Base-by-base conservation (phyloP, 176 grass and related monocot species). In the Urochloa ruziziensis region DNA sequence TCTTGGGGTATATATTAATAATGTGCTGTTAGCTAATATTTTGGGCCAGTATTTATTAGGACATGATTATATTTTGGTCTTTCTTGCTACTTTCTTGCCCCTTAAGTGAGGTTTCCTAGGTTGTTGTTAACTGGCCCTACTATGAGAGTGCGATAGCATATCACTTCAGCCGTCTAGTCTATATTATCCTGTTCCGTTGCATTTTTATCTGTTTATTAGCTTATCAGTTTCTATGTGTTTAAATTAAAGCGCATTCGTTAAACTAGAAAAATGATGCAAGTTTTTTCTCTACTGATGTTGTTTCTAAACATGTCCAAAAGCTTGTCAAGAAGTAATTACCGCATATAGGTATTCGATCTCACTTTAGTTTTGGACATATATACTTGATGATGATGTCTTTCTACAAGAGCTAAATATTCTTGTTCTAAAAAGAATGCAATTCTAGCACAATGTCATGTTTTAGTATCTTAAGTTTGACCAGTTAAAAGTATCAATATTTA, bases 31-130 rank as follows among this genome's bases (percentile, higher is more conserved):
- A 32, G 47, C 30, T 35, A 79, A 52, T 27, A 30, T 66, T 10
- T 5, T 53, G 28, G 47, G 0, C 4, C 37, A 10, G 30, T 61
- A 49, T 74, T 60, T 21, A 14, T 25, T 53, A 46, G 62, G 21
- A 36, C 61, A 33, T 21, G 39, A 70, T 48, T 19, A 9, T 35
- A 34, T 69, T 66, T 81, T 89, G 77, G 42, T 63, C 48, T 27
- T 80, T 58, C 36, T 62, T 46, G 15, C 44, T 75, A 56, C 57
- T 86, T 78, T 78, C 83, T 90, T 90, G 78, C 35, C 78, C 46
- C 63, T 32, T n/a, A 86, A 86, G 78, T 62, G 78, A 90, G 73
- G 83, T 58, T 58, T 82, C 75, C 10, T 52, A 63, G 63, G 64
- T 76, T 24, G 63, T 70, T 18, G 79, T 84, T 83, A 28, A 46